A percentile compares a stretch with the other conserved stretches of the same genome.
phyloP scores from a whole-genome alignment of 352 stramenopile genomes.

The Phytophthora sojae region DNA sequence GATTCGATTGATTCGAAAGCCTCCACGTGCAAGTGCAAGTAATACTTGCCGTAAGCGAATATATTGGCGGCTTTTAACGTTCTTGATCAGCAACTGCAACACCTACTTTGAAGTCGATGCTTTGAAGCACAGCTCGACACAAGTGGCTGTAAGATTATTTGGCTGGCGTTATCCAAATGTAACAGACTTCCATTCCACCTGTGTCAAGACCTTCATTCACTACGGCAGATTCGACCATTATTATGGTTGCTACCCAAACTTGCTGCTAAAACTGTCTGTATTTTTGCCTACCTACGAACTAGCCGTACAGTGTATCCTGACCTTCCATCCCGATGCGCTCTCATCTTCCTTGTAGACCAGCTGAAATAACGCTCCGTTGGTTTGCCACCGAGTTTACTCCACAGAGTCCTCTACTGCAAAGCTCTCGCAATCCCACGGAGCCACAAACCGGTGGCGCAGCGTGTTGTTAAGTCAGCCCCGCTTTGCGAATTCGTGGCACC shows the following conservation, averaged over 20 bases:
- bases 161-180: no score
- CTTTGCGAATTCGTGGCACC: constrained; percentile 30
- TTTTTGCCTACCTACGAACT: no score
- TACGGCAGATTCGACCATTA: no score
- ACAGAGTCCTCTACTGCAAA: background rate
- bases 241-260: no score
- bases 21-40: background rate
- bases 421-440: background rate
- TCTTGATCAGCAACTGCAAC: no score
- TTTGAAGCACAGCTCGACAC: background rate
- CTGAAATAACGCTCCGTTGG: no score
- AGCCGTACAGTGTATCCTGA: no score
- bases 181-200: no score
- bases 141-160: background rate
- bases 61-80: constrained; percentile 9
- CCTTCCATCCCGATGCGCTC: background rate
- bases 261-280: no score
- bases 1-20: constrained; percentile 9
- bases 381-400: background rate
- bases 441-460: background rate
- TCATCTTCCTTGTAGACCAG: background rate
- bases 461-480: constrained; percentile 13
- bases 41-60: background rate
- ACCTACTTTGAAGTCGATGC: background rate
- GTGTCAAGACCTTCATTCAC: no score